Base-by-base conservation (phyloP, 345 rosid species). In the Cardamine resedifolia region DNA sequence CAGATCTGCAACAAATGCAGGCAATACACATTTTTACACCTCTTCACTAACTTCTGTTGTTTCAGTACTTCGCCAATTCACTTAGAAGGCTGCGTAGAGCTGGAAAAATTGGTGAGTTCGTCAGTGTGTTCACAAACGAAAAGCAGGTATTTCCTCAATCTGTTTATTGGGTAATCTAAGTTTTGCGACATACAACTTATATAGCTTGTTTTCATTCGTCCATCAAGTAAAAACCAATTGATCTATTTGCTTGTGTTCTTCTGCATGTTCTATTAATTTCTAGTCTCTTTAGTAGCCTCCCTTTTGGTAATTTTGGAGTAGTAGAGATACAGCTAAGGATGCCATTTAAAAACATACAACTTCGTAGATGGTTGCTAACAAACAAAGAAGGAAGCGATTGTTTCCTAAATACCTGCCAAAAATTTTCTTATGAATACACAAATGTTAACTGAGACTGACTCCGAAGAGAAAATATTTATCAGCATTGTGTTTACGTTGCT, bases 101-200 rank as follows among this genome's bases (percentile, higher is more conserved):
- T 76, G 96, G 97, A 21, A 85, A 84, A 84, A 77, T 94, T 71
- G 93, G 98, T 47, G 97, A 94, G 76, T 94, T 94, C 80, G 96
- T 94, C 45, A 85, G 89, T 64, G 83, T 94, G 68, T 94, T 85
- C 82, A 85, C 86, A 55, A 89, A 94, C 65, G 97, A 89, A 83
- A 94, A 91, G 82, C 98, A 94, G 96, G 98, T 94, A 83, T 60
- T 2, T 71, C 77, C 21, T 77, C 67, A 16, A 58, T 45, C 68
- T 44, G 15, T 62, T 20, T 5, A 53, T 18, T 33, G 20, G 16
- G 68, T 39, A 44, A 10, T 20, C 19, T 39, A 36, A 15, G 58
- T 63, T 10, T 45, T 44, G n/a, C 30, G 18, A 6, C 7, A 10
- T 31, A 49, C 57, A 39, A 56, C 27, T 49, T 48, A 33, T 63